Percentiles rank a stretch among this genome's conserved stretches.
Evolutionary conservation across 345 rosid species (phyloP).

Genomic region (Pelargonium nanum): DNA sequence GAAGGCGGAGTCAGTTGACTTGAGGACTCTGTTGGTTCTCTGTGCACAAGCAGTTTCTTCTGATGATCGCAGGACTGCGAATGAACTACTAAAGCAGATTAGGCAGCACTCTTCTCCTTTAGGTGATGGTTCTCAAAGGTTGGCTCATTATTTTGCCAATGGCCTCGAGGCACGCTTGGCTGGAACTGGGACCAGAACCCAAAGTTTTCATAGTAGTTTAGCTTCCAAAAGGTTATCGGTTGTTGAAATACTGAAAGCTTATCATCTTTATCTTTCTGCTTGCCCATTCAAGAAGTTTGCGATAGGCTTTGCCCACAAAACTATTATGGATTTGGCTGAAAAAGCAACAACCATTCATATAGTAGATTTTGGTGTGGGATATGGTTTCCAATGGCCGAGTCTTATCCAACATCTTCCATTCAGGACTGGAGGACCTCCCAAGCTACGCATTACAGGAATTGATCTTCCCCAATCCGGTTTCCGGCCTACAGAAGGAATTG

Average conservation of each 20-base stretch:
- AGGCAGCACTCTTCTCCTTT: slow-evolving; percentile 50
- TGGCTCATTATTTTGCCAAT: slow-evolving; percentile 75
- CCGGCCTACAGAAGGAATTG: slow-evolving; percentile 54
- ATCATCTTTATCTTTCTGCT: slow-evolving; percentile 33
- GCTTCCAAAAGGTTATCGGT: slow-evolving; percentile 36
- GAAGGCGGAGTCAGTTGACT: slow-evolving; percentile 54
- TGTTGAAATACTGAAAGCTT: slow-evolving; percentile 53
- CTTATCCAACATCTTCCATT: slow-evolving; percentile 52
- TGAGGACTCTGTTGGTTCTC: slow-evolving; percentile 47
- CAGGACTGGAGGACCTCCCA: slow-evolving; percentile 38
- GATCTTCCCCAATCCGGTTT: slow-evolving; percentile 72
- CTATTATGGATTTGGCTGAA: slow-evolving; percentile 38
- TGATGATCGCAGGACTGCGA: slow-evolving; percentile 52
- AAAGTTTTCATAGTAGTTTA: slow-evolving; percentile 19
- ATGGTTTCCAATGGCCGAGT: slow-evolving; percentile 87
- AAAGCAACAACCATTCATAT: slow-evolving; percentile 58
- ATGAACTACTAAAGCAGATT: slow-evolving; percentile 66
- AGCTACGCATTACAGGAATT: slow-evolving; percentile 73
- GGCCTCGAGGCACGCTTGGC: slow-evolving; percentile 70
- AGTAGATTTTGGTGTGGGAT: slow-evolving; percentile 69
- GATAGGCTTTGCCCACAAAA: slow-evolving; percentile 38
- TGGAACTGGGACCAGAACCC: slow-evolving; percentile 33
- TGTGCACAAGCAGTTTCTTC: slow-evolving; percentile 75
- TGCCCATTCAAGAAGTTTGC: slow-evolving; percentile 62
- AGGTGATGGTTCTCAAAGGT: slow-evolving; percentile 71